phyloP scores from a whole-genome alignment of 208 protist genomes.

The Balamuthia mandrillaris region DNA sequence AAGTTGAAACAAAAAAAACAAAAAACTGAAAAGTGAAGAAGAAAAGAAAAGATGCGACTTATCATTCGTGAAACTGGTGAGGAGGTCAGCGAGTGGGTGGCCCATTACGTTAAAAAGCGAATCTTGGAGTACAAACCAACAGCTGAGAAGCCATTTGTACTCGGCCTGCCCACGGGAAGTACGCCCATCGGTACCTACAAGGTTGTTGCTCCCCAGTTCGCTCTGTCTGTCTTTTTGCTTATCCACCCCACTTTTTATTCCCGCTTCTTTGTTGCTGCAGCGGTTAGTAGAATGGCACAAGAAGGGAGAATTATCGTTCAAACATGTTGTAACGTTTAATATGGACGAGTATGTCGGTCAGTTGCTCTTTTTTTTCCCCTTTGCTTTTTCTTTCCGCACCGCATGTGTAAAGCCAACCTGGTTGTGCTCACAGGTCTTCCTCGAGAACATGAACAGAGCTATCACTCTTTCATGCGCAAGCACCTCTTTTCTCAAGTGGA shows the following conservation, averaged over 20 bases:
- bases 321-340: constrained; percentile 90
- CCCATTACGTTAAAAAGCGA: constrained; percentile 79
- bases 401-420: no score
- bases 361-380: background rate
- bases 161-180: constrained; percentile 87
- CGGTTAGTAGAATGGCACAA: constrained; percentile 80
- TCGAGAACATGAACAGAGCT: constrained; percentile 85
- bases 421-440: constrained; percentile 50
- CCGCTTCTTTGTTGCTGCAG: background rate
- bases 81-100: constrained; percentile 74
- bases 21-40: no score
- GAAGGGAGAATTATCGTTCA: constrained; percentile 82
- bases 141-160: constrained; percentile 79
- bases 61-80: constrained; percentile 77
- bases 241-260: background rate
- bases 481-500: constrained; percentile 92
- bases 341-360: constrained; percentile 93
- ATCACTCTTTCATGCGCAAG: constrained; percentile 91
- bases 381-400: background rate
- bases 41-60: constrained; percentile 82
- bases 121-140: constrained; percentile 82
- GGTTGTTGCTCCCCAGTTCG: no score
- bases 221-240: no score
- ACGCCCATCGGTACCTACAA: constrained; percentile 85
- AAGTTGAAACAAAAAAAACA: no score